Evolutionary conservation across 441 rosid species (phyloP), one percentile per base, ranked within the genome.

Genomic region (Populus hybrid): DNA sequence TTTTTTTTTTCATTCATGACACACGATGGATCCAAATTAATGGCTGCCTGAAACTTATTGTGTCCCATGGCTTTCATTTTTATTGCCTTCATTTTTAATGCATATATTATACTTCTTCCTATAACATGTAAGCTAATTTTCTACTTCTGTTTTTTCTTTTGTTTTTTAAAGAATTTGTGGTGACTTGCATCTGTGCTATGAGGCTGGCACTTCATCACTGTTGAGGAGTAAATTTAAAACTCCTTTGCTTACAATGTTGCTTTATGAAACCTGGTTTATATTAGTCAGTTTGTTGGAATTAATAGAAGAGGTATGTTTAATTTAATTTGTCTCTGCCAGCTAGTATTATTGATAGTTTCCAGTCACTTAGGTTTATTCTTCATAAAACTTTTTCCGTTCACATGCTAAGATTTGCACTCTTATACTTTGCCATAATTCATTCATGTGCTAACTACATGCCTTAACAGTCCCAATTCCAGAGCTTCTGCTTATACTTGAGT

Each of bases 241-340:
- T 63, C 68, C 81, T 64, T 79, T 64, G 68, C 75, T 75, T 66
- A 66, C 77, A 26, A 1, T 81, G 68, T 77, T n/a, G 66, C 86
- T 74, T 79, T 77, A 67, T 77, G 81, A 61, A 71, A 69, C 68
- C 66, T 81, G 81, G 78, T 81, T 83, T 79, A 72, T 45, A 72
- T 72, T 74, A 63, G 26, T 69, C 81, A 76, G 75, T 76, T 83
- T 77, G 78, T 69, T 72, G 81, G 79, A 73, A 66, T 80, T 74
- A 70, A 45, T 71, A 75, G 18, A 59, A 42, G 76, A 80, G 83
- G 77, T 78, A 83, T 69, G 84, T 73, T 42, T 65, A 70, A 69
- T 53, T 56, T 72, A 63, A 38, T 53, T 36, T 29, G 23, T 70
- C 64, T 53, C n/a, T n/a, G n/a, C n/a, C n/a, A n/a, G n/a, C n/a